phyloP scores from a whole-genome alignment of 768 basidiomycete species.

The Trametes elegans region DNA sequence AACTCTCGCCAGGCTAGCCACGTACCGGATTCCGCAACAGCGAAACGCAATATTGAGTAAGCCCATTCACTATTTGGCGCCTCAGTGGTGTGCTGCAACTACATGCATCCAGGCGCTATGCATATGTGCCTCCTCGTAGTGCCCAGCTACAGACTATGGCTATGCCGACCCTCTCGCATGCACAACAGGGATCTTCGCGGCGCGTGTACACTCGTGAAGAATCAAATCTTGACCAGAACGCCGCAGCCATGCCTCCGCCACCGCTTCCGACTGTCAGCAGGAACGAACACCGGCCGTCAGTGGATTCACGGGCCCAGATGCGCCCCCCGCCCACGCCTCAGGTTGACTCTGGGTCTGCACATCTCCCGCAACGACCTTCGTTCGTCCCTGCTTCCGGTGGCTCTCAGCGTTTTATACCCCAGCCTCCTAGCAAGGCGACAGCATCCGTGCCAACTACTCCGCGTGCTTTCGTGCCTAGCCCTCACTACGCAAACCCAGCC shows the following conservation, averaged over 20 bases:
- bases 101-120: constrained; percentile 56
- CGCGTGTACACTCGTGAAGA: constrained; percentile 31
- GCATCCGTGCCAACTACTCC: neutral
- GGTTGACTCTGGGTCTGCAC: constrained; percentile 17
- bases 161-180: constrained; percentile 38
- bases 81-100: neutral
- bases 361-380: constrained; percentile 10
- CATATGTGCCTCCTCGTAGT: constrained; percentile 52
- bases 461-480: constrained; percentile 15
- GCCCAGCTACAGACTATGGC: constrained; percentile 35
- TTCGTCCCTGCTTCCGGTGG: constrained; percentile 20
- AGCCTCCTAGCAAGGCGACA: constrained; percentile 2
- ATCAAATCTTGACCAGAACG: neutral
- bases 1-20: constrained; percentile 24
- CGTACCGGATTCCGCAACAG: neutral
- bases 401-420: constrained; percentile 14
- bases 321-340: constrained; percentile 55
- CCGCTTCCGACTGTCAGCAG: constrained; percentile 22
- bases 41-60: constrained; percentile 13
- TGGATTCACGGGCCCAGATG: constrained; percentile 36
- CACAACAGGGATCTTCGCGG: constrained; percentile 41
- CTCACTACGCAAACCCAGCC: constrained; percentile 28
- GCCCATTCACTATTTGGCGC: neutral
- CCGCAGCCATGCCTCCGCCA: constrained; percentile 32
- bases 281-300: neutral